phyloP scores from a whole-genome alignment of 257 asterid species.

The Primulina eburnea region DNA sequence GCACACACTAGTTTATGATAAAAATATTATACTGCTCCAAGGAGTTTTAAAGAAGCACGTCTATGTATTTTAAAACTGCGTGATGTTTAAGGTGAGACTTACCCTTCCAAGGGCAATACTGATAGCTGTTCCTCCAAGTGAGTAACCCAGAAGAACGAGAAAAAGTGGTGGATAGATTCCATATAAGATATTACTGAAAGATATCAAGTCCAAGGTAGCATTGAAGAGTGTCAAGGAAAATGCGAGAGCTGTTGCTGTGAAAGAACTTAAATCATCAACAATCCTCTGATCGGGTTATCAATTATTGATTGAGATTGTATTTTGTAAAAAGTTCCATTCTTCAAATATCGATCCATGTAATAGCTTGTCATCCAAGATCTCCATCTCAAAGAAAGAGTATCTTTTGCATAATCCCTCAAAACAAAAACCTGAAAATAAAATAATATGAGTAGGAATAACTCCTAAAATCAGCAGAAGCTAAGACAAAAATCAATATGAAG shows the following conservation, averaged over 20 bases:
- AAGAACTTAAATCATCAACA: constrained; percentile 89
- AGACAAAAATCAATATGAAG: neutral
- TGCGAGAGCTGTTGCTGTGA: constrained; percentile 86
- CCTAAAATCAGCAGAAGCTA: neutral
- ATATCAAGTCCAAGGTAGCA: constrained; percentile 82
- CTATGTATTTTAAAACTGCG: neutral
- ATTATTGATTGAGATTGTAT: constrained; percentile 83
- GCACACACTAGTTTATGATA: neutral
- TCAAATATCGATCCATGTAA: constrained; percentile 89
- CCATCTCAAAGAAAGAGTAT: constrained; percentile 90
- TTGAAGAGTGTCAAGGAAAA: constrained; percentile 78
- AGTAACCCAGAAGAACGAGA: constrained; percentile 70
- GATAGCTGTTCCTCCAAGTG: constrained; percentile 86
- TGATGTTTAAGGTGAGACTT: constrained; percentile 6
- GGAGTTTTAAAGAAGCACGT: constrained; percentile 8
- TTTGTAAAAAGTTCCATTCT: constrained; percentile 67
- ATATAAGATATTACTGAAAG: constrained; percentile 83
- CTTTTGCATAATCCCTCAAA: constrained; percentile 88
- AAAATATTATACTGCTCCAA: neutral
- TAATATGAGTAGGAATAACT: constrained; percentile 12
- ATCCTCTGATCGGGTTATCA: constrained; percentile 94
- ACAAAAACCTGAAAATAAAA: constrained; percentile 64
- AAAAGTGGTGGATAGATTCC: constrained; percentile 94
- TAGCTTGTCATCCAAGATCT: constrained; percentile 89
- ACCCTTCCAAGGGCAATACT: constrained; percentile 90